Evolutionary conservation across 108 stramenopile species (phyloP), one percentile per base, ranked within the genome.

Genomic region (Fragilariopsis cylindrus): DNA sequence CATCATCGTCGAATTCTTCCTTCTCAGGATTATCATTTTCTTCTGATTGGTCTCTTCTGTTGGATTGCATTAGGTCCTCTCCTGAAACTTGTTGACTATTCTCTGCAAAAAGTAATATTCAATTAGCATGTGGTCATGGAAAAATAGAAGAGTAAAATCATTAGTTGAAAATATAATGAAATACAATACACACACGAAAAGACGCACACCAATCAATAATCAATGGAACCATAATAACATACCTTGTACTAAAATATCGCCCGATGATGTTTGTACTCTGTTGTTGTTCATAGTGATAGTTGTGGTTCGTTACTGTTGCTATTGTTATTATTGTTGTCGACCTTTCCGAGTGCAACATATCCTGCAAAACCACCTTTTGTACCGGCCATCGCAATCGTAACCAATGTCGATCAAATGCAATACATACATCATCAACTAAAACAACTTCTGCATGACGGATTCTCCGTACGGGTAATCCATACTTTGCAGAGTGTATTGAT

Each of bases 301-400:
- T 30, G 30, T 30, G 30, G 2, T 30, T 30, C 30, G 30, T 30
- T 30, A 30, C 30, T 30, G 30, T 30, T 30, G 30, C 0, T 30
- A 30, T 30, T 30, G 30, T 30, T 30, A 30, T 30, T 30, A 30
- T 2, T 30, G 39, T 70, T 49, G 44, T 48, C 49, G 18, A 80
- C 84, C 50, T 54, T 62, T 48, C 88, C 80, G 63, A 92, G 55
- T 15, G 88, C 87, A 48, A 95, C 84, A 76, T 90, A 95, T 15
- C 94, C 94, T 9, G 90, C 94, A 76, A 92, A 89, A 7, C 89
- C 90, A 9, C 90, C 94, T 49, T 78, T 87, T 12, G 69, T 62
- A 40, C 94, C 94, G 94, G 91, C 92, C 91, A 95, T 18, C 90
- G 88, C 40, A 95, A 76, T 15, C 94, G 78, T 0, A 95, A 74